Evolutionary conservation across 768 basidiomycete species (phyloP).

Genomic region (Exidia glandulosa): DNA sequence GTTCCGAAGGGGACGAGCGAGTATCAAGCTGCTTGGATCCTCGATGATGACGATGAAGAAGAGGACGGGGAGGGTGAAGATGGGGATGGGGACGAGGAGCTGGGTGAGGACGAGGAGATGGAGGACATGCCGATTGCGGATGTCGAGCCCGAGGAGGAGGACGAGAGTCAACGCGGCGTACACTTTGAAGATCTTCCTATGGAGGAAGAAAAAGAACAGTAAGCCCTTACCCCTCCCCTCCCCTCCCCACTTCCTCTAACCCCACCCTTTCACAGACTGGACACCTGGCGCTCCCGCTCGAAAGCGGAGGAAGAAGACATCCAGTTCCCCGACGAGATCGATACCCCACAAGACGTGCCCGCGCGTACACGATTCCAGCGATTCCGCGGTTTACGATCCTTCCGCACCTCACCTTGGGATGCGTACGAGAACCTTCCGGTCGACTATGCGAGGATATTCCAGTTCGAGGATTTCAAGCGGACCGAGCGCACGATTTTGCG

Average conservation of each 20-base stretch:
- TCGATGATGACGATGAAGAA: slow-evolving; percentile 68
- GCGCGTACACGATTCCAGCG: slow-evolving; percentile 81
- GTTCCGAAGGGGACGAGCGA: slow-evolving; percentile 94
- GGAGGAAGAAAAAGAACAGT: slow-evolving; percentile 86
- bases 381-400: slow-evolving; percentile 82
- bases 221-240: too few relatives aligned
- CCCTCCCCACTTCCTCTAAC: too few relatives aligned
- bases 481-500: slow-evolving; percentile 65
- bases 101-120: slow-evolving; percentile 16
- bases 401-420: slow-evolving; percentile 96
- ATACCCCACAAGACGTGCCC: slow-evolving; percentile 78
- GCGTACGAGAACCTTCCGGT: slow-evolving; percentile 90
- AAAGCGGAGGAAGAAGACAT: slow-evolving; percentile 72
- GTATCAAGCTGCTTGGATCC: slow-evolving; percentile 95
- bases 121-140: slow-evolving; percentile 24
- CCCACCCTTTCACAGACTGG: too few relatives aligned
- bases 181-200: slow-evolving; percentile 67
- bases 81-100: slow-evolving; percentile 19
- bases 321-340: slow-evolving; percentile 92
- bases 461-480: slow-evolving; percentile 88
- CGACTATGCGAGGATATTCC: slow-evolving; percentile 92
- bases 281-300: slow-evolving; percentile 53
- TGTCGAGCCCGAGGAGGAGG: slow-evolving; percentile 44
- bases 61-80: slow-evolving; percentile 38
- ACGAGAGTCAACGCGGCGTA: slow-evolving; percentile 39